Percentiles rank a stretch among this genome's conserved stretches.
These are phyloP conservation scores for Cutaneotrichosporon sp. DNA, from an alignment of 1,284 basidiomycete species.

Conservation along the genomic window DNA sequence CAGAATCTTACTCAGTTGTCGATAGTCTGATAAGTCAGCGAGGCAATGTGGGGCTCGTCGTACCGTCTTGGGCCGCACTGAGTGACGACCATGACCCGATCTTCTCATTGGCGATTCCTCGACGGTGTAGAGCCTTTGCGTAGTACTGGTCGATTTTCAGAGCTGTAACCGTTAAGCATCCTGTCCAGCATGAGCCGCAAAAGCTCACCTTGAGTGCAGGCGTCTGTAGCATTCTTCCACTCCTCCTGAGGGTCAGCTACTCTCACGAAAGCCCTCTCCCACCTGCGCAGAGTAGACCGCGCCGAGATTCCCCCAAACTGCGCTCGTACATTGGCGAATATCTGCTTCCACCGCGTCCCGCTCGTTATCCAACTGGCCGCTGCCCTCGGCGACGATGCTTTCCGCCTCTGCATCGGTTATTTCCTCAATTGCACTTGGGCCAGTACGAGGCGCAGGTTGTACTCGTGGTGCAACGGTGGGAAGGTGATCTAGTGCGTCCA, in stretches of 20 bases:
- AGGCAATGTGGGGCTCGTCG: background rate
- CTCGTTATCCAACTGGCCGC: slow-evolving; percentile 14
- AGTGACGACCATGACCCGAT: slow-evolving; percentile 77
- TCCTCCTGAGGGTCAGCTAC: slow-evolving; percentile 45
- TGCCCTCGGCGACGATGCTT: slow-evolving; percentile 18
- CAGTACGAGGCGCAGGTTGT: background rate
- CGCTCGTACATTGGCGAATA: slow-evolving; percentile 33
- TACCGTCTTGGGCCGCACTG: slow-evolving; percentile 76
- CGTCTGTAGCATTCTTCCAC: slow-evolving; percentile 48
- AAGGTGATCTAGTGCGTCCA: slow-evolving; percentile 28
- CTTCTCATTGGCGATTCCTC: slow-evolving; percentile 75
- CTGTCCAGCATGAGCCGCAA: background rate
- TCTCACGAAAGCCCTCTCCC: slow-evolving; percentile 1
- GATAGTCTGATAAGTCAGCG: slow-evolving; percentile 61
- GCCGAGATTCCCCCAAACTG: slow-evolving; percentile 42
- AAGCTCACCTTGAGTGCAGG: slow-evolving; percentile 42
- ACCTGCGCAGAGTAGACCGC: slow-evolving; percentile 36
- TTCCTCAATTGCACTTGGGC: slow-evolving; percentile 31
- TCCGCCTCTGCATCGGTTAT: slow-evolving; percentile 38
- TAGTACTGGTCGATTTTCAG: slow-evolving; percentile 77
- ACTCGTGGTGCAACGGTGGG: slow-evolving; percentile 8
- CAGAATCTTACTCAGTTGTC: slow-evolving; percentile 59
- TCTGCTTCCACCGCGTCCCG: slow-evolving; percentile 22
- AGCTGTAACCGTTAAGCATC: slow-evolving; percentile 52
- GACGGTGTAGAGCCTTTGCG: slow-evolving; percentile 78